These are phyloP conservation scores for Aspergillus transmontanensis DNA, from an alignment of 2,329 filamentous ascomycete species.

Conservation along the genomic window DNA sequence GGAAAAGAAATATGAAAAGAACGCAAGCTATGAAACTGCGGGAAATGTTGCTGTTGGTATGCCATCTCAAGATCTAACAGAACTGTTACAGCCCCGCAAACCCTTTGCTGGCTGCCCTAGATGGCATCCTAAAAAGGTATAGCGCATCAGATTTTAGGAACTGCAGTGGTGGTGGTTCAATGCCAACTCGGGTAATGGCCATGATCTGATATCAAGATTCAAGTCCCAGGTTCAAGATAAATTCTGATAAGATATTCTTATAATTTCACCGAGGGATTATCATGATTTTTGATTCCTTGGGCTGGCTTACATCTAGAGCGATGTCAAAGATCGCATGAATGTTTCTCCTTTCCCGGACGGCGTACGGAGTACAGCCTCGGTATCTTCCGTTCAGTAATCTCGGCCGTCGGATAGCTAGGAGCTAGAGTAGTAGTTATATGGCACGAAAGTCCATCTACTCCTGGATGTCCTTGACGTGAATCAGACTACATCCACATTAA, in stretches of 20 bases:
- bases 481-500: not conserved
- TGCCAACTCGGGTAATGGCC: not conserved
- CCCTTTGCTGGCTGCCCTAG: constrained; percentile 34
- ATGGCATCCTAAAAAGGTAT: constrained; percentile 22
- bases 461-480: not conserved
- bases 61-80: not conserved
- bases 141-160: constrained; percentile 4
- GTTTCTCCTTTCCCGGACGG: not conserved
- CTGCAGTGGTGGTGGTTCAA: not conserved
- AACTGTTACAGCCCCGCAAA: constrained; percentile 30
- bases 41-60: not conserved
- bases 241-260: not conserved
- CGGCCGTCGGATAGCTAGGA: constrained; percentile 7
- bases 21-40: not conserved
- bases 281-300: not conserved
- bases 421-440: not conserved
- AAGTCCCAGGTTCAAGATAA: not conserved
- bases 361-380: constrained; percentile 6
- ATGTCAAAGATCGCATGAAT: not conserved
- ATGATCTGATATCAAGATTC: not conserved
- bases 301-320: not conserved
- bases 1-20: not conserved
- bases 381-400: constrained; percentile 12
- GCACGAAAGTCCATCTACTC: not conserved
- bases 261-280: not conserved